Conservation (phyloP, 257 asterid species). For the Scutellaria baicalensis region DNA sequence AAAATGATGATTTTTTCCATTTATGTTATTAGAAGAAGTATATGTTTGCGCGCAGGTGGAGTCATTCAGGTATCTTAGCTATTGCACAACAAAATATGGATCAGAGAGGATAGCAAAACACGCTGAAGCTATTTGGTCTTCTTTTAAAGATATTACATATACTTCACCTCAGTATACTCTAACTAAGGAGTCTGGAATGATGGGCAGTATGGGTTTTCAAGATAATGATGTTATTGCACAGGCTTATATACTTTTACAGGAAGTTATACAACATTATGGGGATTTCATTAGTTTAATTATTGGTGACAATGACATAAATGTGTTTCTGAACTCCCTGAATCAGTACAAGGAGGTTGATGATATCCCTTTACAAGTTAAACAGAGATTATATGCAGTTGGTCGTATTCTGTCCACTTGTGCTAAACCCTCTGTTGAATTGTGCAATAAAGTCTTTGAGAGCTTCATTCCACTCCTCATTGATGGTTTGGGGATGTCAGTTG, state of each 20-base stretch:
- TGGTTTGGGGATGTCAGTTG: slow-evolving; percentile 51
- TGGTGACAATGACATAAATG: slow-evolving; percentile 55
- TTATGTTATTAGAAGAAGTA: slow-evolving; percentile 7
- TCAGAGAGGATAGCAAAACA: slow-evolving; percentile 57
- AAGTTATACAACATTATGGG: slow-evolving; percentile 38
- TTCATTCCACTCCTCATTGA: slow-evolving; percentile 57
- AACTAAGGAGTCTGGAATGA: slow-evolving; percentile 35
- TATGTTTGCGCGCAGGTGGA: slow-evolving; percentile 59
- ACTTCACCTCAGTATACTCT: slow-evolving; percentile 46
- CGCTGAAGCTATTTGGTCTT: slow-evolving; percentile 67
- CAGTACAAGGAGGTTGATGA: slow-evolving; percentile 34
- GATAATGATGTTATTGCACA: slow-evolving; percentile 60
- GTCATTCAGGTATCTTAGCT: slow-evolving; percentile 72
- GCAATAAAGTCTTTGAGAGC: slow-evolving; percentile 65
- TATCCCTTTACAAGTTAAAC: slow-evolving; percentile 49
- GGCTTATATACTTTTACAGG: slow-evolving; percentile 65
- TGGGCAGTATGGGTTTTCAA: slow-evolving; percentile 52
- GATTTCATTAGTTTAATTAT: slow-evolving; percentile 49
- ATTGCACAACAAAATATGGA: slow-evolving; percentile 65
- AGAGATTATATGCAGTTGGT: slow-evolving; percentile 72
- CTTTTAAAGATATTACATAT: slow-evolving; percentile 58
- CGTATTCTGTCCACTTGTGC: slow-evolving; percentile 57
- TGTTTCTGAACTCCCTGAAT: slow-evolving; percentile 43
- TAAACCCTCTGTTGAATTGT: slow-evolving; percentile 49
- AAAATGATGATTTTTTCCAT: not conserved